Percentiles rank a stretch among this genome's conserved stretches.
Conservation (phyloP, 1,284 basidiomycete genomes). For the Cryptococcus sp. region DNA sequence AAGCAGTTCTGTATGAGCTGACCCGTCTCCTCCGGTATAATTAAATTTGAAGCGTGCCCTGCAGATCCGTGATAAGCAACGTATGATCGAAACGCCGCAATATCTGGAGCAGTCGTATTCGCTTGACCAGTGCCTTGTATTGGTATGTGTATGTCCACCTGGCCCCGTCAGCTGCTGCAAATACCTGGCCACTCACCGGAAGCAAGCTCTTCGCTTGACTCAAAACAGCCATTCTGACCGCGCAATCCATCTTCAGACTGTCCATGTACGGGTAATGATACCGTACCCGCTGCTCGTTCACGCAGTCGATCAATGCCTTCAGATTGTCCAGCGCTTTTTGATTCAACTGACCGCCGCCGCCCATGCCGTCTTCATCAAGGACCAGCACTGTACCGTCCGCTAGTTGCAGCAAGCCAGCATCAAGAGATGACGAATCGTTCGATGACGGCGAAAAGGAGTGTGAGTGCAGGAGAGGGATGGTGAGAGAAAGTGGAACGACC, state of each 20-base stretch:
- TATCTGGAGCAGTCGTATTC: constrained; percentile 8
- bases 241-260: constrained; percentile 48
- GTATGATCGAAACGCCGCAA: constrained; percentile 33
- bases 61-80: constrained; percentile 23
- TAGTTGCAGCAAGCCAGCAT: constrained; percentile 48
- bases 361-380: constrained; percentile 46
- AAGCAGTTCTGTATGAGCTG: constrained; percentile 46
- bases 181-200: constrained; percentile 32
- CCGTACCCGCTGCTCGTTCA: constrained; percentile 40
- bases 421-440: constrained; percentile 35
- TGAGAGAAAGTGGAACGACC: constrained; percentile 35
- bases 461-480: constrained; percentile 40
- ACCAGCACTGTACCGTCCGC: constrained; percentile 36
- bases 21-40: constrained; percentile 42
- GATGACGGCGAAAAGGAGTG: constrained; percentile 37
- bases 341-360: constrained; percentile 44
- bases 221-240: constrained; percentile 37
- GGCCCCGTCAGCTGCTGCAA: constrained; percentile 1
- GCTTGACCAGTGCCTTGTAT: constrained; percentile 2
- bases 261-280: constrained; percentile 53
- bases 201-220: constrained; percentile 49
- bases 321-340: constrained; percentile 48
- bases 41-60: constrained; percentile 23
- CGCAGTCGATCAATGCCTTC: constrained; percentile 38
- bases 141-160: constrained; percentile 40